A percentile compares a stretch with the other conserved stretches of the same genome.
phyloP scores from a whole-genome alignment of 306 rosid species.

The Quercus parvula region DNA sequence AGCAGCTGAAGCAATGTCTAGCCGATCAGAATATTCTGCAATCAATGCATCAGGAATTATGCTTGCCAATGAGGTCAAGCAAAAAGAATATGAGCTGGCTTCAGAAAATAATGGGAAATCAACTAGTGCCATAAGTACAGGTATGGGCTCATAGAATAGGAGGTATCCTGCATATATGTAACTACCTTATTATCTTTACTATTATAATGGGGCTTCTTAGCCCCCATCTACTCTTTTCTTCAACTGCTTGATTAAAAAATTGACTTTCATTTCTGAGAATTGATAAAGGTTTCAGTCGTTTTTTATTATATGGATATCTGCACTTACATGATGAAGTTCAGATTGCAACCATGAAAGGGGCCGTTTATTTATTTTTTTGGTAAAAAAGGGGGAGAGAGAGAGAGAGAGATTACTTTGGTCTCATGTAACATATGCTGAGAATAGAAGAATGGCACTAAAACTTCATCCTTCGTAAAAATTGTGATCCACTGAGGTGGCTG shows the following conservation, averaged over 20 bases:
- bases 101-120: slow-evolving; percentile 52
- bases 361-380: not conserved
- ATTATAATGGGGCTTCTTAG: not conserved
- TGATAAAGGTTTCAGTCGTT: not conserved
- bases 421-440: not conserved
- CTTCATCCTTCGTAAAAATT: not conserved
- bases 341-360: not conserved
- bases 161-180: slow-evolving; percentile 6
- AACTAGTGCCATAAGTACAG: slow-evolving; percentile 30
- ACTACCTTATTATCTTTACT: not conserved
- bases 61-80: slow-evolving; percentile 55
- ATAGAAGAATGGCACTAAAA: not conserved
- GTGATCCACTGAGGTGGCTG: not conserved
- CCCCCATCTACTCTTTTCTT: not conserved
- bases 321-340: not conserved
- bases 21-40: slow-evolving; percentile 57
- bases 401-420: not conserved
- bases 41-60: slow-evolving; percentile 62
- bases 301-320: not conserved
- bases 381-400: not conserved
- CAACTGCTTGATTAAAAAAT: not conserved
- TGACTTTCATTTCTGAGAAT: not conserved
- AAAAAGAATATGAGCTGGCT: slow-evolving; percentile 43
- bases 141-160: slow-evolving; percentile 28
- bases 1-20: slow-evolving; percentile 72